Percentiles rank a stretch among this genome's conserved stretches.
phyloP scores from a whole-genome alignment of 768 basidiomycete genomes.

The Leucogyrophana mollusca region DNA sequence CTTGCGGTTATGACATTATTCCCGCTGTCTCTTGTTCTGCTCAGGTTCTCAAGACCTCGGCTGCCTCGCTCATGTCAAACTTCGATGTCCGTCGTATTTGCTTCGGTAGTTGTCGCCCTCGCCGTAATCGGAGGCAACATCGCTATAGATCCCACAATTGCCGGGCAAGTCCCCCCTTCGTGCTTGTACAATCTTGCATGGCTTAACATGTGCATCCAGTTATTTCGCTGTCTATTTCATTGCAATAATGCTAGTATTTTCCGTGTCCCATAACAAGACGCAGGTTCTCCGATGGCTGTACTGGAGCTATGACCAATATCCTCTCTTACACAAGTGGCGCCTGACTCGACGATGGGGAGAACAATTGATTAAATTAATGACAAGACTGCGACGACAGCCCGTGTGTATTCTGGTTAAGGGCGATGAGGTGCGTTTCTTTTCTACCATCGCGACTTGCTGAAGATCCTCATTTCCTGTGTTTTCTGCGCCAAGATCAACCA shows the following conservation, averaged over 20 bases:
- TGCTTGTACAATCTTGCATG: not conserved
- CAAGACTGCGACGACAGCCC: conserved; percentile 46
- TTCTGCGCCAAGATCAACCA: conserved; percentile 52
- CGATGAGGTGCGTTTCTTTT: conserved; percentile 52
- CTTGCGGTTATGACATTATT: conserved; percentile 64
- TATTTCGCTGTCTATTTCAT: conserved; percentile 66
- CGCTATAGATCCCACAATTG: conserved; percentile 52
- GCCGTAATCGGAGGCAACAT: conserved; percentile 60
- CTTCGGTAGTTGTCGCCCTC: conserved; percentile 40
- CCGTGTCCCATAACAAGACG: conserved; percentile 53
- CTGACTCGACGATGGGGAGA: conserved; percentile 41
- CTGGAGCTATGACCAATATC: conserved; percentile 65
- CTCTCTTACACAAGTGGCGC: conserved; percentile 40
- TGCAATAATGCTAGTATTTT: conserved; percentile 47
- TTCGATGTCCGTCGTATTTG: conserved; percentile 38
- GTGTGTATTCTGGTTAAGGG: conserved; percentile 61
- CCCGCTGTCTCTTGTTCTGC: conserved; percentile 54
- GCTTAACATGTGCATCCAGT: conserved; percentile 27
- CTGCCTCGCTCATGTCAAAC: conserved; percentile 44
- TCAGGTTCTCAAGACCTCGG: conserved; percentile 66
- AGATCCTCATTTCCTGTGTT: not conserved
- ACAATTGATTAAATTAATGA: conserved; percentile 44
- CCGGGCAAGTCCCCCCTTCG: conserved; percentile 53
- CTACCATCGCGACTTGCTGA: not conserved
- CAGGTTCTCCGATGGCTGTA: conserved; percentile 50